Conservation (phyloP, 805 yeast genomes). For the Candida tammaniensis region DNA sequence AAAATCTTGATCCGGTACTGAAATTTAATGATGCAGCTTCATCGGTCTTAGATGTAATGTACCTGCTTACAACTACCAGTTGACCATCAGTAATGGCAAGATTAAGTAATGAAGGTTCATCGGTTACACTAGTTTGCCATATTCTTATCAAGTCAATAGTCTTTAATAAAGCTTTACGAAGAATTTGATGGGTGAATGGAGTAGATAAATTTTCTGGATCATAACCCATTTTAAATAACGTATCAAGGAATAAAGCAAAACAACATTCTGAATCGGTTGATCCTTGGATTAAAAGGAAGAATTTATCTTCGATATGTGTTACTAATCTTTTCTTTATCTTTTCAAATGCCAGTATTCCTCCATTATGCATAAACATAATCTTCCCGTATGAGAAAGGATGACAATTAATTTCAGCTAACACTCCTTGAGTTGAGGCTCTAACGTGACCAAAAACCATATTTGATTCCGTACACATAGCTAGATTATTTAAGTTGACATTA, state of each 20-base stretch:
- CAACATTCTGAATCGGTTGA: constrained; percentile 96
- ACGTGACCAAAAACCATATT: constrained; percentile 90
- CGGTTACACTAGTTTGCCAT: constrained; percentile 69
- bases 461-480: constrained; percentile 86
- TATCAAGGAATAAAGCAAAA: constrained; percentile 83
- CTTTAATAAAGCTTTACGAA: constrained; percentile 66
- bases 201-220: constrained; percentile 50
- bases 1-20: constrained; percentile 88
- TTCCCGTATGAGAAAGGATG: constrained; percentile 91
- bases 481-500: constrained; percentile 79
- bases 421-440: constrained; percentile 94
- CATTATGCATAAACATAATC: constrained; percentile 96
- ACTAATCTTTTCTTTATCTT: constrained; percentile 71
- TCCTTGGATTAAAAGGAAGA: constrained; percentile 80
- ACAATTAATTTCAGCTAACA: constrained; percentile 90
- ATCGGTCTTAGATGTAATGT: constrained; percentile 83
- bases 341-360: constrained; percentile 74
- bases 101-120: constrained; percentile 77
- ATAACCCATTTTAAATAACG: constrained; percentile 69
- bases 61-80: constrained; percentile 80
- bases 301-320: constrained; percentile 73
- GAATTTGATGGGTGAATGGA: constrained; percentile 47
- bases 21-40: constrained; percentile 97
- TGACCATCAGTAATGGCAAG: constrained; percentile 95
- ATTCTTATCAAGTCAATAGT: constrained; percentile 74